Percentiles rank a stretch among this genome's conserved stretches.
Conservation (phyloP, 2,329 filamentous ascomycete genomes). For the Colletotrichum lindemuthianum region DNA sequence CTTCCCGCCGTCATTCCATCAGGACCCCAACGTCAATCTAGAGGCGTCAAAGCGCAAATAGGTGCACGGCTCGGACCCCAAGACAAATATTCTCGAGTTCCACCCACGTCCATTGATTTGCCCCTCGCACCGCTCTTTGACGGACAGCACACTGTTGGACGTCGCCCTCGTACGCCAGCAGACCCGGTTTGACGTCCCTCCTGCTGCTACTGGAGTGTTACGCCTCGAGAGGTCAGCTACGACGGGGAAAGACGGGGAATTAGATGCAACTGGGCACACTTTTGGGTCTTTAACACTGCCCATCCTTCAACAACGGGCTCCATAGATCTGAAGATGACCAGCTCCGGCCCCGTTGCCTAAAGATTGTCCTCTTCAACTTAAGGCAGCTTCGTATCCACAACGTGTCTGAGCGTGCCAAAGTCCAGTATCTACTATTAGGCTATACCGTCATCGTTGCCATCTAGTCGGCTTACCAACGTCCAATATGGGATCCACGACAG, state of each 20-base stretch:
- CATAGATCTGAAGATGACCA: constrained; percentile 26
- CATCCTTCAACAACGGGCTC: not conserved
- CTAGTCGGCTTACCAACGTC: too few relatives aligned
- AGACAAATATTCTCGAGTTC: not conserved
- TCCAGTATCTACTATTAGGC: not conserved
- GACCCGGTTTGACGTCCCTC: too few relatives aligned
- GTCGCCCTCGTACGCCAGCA: too few relatives aligned
- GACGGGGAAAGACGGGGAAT: not conserved
- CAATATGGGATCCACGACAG: too few relatives aligned
- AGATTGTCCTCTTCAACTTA: not conserved
- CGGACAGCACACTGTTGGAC: too few relatives aligned
- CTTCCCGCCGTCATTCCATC: constrained; percentile 16
- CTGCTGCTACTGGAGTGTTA: too few relatives aligned
- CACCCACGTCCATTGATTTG: not conserved
- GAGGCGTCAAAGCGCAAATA: constrained; percentile 19
- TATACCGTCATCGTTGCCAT: not conserved
- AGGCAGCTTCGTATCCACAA: constrained; percentile 1
- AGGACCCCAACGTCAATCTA: constrained; percentile 7
- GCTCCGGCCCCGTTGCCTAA: not conserved
- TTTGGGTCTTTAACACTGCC: not conserved
- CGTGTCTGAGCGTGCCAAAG: constrained; percentile 8
- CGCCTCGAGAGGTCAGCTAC: too few relatives aligned
- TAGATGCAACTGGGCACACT: not conserved
- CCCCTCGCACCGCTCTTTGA: not conserved
- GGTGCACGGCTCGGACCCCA: constrained; percentile 11